Conservation (phyloP, 2,329 filamentous ascomycete species). For the Sclerotinia trifoliorum region DNA sequence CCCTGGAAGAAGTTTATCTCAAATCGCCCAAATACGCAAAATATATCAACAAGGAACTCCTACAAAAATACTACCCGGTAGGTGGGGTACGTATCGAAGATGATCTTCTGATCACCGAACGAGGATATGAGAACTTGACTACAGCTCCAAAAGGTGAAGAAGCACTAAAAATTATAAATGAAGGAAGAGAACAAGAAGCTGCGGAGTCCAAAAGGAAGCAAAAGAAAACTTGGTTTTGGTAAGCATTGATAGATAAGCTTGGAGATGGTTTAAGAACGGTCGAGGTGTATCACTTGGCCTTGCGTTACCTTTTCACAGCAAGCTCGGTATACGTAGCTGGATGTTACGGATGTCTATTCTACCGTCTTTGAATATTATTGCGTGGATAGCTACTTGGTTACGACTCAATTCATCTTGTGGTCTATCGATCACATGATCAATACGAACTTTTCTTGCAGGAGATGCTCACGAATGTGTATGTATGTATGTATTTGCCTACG, state of each 20-base stretch:
- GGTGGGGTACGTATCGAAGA: slow-evolving; percentile 94
- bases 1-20: slow-evolving; percentile 68
- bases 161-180: slow-evolving; percentile 59
- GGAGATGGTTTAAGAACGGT: not conserved
- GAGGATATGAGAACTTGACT: slow-evolving; percentile 81
- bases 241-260: not conserved
- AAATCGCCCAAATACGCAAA: slow-evolving; percentile 55
- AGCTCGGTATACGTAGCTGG: not conserved
- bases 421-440: not conserved
- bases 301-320: not conserved
- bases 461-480: too few relatives aligned
- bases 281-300: not conserved
- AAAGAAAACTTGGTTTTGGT: slow-evolving; percentile 33
- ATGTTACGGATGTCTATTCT: not conserved
- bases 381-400: not conserved
- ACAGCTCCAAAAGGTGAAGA: slow-evolving; percentile 74
- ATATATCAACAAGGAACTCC: slow-evolving; percentile 63
- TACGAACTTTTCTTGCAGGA: not conserved
- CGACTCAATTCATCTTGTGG: slow-evolving; percentile 1
- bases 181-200: slow-evolving; percentile 22
- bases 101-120: slow-evolving; percentile 75
- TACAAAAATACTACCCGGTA: slow-evolving; percentile 71
- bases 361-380: not conserved
- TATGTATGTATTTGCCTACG: not conserved
- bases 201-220: slow-evolving; percentile 7